Conservation (phyloP, 305 asterid genomes). For the Withania somnifera region DNA sequence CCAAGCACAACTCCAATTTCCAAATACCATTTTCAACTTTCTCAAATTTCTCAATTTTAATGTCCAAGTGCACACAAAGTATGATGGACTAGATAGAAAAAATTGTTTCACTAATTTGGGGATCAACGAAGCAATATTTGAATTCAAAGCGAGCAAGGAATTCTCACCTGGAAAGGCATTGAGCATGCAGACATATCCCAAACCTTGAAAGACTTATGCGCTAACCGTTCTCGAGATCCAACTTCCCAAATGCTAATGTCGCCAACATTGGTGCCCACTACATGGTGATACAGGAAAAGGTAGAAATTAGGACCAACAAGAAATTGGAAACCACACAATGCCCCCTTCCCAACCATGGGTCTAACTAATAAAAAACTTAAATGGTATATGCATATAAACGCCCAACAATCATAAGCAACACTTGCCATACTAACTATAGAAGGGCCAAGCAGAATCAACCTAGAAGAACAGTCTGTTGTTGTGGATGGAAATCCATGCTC, state of each 20-base stretch:
- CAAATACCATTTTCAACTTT: background rate
- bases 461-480: conserved; percentile 86
- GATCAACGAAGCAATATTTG: background rate
- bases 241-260: conserved; percentile 97
- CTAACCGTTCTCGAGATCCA: conserved; percentile 77
- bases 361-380: background rate
- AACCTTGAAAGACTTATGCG: conserved; percentile 65
- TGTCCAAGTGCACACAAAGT: background rate
- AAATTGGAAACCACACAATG: background rate
- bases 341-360: background rate
- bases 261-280: conserved; percentile 98
- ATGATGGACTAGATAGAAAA: background rate
- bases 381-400: background rate
- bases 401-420: background rate
- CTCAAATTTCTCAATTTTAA: background rate
- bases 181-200: conserved; percentile 80
- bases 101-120: background rate
- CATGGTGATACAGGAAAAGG: conserved; percentile 10
- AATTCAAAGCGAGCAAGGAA: conserved; percentile 2
- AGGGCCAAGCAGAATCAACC: conserved; percentile 29
- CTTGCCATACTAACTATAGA: background rate
- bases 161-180: conserved; percentile 65
- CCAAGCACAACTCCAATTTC: background rate
- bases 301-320: background rate
- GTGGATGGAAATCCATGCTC: conserved; percentile 99